Conservation (phyloP, 345 rosid species). For the Mercurialis annua region DNA sequence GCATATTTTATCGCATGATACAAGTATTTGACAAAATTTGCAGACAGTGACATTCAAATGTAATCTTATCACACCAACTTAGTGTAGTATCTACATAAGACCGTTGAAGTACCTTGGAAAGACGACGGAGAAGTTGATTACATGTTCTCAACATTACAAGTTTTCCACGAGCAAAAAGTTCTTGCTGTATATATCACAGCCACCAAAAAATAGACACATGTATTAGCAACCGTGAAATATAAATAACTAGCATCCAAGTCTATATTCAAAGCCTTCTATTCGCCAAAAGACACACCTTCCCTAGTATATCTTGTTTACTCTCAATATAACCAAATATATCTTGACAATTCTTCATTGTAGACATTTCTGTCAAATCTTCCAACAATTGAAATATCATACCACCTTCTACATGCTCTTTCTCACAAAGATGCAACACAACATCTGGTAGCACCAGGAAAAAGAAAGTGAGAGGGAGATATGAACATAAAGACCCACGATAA, state of each 20-base stretch:
- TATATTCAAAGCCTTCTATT: background rate
- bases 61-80: background rate
- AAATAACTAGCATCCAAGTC: conserved; percentile 4
- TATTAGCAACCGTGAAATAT: conserved; percentile 10
- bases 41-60: background rate
- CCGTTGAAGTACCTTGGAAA: conserved; percentile 62
- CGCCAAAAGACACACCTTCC: conserved; percentile 53
- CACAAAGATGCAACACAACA: conserved; percentile 87
- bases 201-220: conserved; percentile 6
- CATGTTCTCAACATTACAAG: conserved; percentile 99
- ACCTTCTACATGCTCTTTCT: conserved; percentile 96
- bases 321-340: conserved; percentile 92
- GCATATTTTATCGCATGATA: background rate
- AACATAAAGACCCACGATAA: background rate
- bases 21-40: background rate
- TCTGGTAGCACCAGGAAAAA: conserved; percentile 39
- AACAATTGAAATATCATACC: conserved; percentile 97
- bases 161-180: conserved; percentile 98
- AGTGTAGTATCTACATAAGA: conserved; percentile 4
- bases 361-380: conserved; percentile 98
- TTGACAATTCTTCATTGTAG: conserved; percentile 92
- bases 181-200: conserved; percentile 54
- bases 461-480: conserved; percentile 1
- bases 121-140: conserved; percentile 98
- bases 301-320: conserved; percentile 86